Conservation (phyloP, 1,284 basidiomycete genomes). For the Agaricales sp. region DNA sequence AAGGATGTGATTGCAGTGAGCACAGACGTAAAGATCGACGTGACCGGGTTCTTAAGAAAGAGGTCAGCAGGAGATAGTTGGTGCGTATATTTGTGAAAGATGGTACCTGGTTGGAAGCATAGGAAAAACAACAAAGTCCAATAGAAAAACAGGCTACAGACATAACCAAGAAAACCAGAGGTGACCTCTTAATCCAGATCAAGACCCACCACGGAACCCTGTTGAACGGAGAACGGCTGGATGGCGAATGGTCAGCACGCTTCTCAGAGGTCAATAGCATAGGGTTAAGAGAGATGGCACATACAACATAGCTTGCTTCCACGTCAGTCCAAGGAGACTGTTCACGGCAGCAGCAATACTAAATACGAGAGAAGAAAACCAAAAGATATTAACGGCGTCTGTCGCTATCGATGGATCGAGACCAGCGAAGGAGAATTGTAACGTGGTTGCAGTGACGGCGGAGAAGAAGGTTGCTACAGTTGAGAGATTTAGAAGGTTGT, state of each 20-base stretch:
- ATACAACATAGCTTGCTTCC: slow-evolving; percentile 74
- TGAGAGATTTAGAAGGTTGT: slow-evolving; percentile 58
- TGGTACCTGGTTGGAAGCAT: slow-evolving; percentile 48
- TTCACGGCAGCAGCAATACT: slow-evolving; percentile 70
- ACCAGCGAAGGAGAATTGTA: slow-evolving; percentile 53
- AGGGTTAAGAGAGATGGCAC: slow-evolving; percentile 19
- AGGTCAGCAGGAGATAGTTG: slow-evolving; percentile 6
- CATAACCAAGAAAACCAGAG: slow-evolving; percentile 61
- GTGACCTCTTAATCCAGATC: slow-evolving; percentile 74
- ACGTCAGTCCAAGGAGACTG: slow-evolving; percentile 58
- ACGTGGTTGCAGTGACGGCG: too few species aligned
- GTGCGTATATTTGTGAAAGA: neutral
- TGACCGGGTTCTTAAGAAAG: slow-evolving; percentile 36
- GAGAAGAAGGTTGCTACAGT: slow-evolving; percentile 75
- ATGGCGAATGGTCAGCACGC: slow-evolving; percentile 1
- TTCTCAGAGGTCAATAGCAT: neutral
- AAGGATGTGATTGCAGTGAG: slow-evolving; percentile 67
- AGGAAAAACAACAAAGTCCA: slow-evolving; percentile 56
- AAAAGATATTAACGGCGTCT: slow-evolving; percentile 56
- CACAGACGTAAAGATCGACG: slow-evolving; percentile 62
- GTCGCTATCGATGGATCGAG: slow-evolving; percentile 15
- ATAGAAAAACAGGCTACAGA: slow-evolving; percentile 66
- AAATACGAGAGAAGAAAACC: slow-evolving; percentile 68
- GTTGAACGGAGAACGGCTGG: slow-evolving; percentile 39
- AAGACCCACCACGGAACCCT: slow-evolving; percentile 74